Evolutionary conservation across 257 asterid species (phyloP).

Genomic region (Nicotiana otophora): DNA sequence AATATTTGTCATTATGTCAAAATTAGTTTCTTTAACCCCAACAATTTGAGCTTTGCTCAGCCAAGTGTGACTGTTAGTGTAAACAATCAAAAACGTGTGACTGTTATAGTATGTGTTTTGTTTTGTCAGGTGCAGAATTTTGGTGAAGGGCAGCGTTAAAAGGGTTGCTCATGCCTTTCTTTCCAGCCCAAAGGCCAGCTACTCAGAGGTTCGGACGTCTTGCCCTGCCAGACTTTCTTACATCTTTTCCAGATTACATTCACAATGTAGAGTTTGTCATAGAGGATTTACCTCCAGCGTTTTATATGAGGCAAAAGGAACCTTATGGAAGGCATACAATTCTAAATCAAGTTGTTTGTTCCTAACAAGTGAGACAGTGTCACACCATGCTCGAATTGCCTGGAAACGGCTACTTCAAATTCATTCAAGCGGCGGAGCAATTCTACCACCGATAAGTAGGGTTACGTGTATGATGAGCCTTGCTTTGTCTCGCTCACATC

Average conservation of each 20-base stretch:
- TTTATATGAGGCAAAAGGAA: conserved; percentile 32
- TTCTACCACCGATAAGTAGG: conserved; percentile 52
- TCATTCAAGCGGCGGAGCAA: conserved; percentile 46
- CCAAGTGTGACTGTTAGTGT: neutral
- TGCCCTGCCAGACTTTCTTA: conserved; percentile 28
- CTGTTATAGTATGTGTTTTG: neutral
- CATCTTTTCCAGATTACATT: conserved; percentile 26
- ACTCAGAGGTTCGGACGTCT: conserved; percentile 24
- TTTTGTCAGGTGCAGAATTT: conserved; percentile 31
- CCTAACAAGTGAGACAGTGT: conserved; percentile 25
- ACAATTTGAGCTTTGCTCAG: neutral
- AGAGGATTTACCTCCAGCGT: conserved; percentile 39
- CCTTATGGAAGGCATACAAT: conserved; percentile 30
- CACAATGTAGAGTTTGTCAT: conserved; percentile 23
- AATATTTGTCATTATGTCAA: neutral
- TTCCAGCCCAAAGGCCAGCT: conserved; percentile 27
- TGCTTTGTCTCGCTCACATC: conserved; percentile 74
- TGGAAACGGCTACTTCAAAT: conserved; percentile 56
- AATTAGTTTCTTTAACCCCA: neutral
- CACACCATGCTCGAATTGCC: conserved; percentile 50
- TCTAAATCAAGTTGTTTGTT: conserved; percentile 18
- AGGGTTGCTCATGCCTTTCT: conserved; percentile 33
- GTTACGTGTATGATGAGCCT: conserved; percentile 68
- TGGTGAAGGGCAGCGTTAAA: conserved; percentile 41
- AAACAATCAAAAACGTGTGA: neutral